These are phyloP conservation scores for Melastoma candidum DNA, from an alignment of 441 rosid species.

Conservation along the genomic window DNA sequence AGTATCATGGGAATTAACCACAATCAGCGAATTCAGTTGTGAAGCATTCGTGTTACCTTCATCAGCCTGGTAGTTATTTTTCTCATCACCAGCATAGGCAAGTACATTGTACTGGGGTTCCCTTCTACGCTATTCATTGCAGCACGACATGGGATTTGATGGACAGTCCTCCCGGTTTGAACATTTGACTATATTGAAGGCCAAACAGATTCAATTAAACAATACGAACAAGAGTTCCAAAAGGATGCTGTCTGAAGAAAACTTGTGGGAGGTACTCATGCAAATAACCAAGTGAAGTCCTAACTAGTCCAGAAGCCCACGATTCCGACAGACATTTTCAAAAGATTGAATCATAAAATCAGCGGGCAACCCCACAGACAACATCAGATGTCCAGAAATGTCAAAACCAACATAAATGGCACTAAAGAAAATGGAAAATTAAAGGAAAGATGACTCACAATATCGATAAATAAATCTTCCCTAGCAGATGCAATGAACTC, in stretches of 20 bases:
- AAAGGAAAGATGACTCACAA: slow-evolving; percentile 35
- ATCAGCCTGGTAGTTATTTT: slow-evolving; percentile 76
- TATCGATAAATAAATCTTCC: slow-evolving; percentile 85
- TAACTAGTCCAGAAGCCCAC: no score
- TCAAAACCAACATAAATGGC: no score
- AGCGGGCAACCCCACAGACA: no score
- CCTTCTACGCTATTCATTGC: slow-evolving; percentile 98
- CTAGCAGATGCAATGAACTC: slow-evolving; percentile 94
- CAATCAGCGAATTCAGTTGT: no score
- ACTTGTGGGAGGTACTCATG: no score
- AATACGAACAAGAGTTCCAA: not conserved
- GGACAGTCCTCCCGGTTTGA: slow-evolving; percentile 69
- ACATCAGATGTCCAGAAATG: no score
- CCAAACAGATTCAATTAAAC: not conserved
- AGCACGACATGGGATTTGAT: slow-evolving; percentile 88
- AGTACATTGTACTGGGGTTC: slow-evolving; percentile 92
- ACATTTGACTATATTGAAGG: slow-evolving; percentile 56
- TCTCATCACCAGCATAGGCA: slow-evolving; percentile 98
- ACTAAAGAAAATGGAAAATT: no score
- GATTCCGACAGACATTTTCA: no score
- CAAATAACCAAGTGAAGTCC: no score
- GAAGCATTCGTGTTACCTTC: slow-evolving; percentile 42
- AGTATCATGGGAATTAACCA: no score
- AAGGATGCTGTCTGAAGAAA: no score
- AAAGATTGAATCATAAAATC: no score